Evolutionary conservation across 441 rosid genomes (phyloP).

Genomic region (Macaranga tanarius): DNA sequence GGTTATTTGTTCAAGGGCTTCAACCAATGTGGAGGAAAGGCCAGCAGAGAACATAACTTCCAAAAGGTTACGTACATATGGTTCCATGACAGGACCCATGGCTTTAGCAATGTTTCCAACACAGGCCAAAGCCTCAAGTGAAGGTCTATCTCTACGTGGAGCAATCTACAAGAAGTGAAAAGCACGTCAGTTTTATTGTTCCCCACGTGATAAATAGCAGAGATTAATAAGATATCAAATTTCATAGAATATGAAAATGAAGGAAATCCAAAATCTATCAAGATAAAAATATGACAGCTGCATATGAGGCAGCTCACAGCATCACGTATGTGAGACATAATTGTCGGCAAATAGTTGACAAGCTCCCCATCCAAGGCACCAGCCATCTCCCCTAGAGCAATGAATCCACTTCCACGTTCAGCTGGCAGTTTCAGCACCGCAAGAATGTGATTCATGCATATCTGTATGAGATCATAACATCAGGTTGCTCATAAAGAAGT

Average conservation of each 20-base stretch:
- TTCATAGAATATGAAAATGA: conserved; percentile 21
- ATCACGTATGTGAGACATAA: conserved; percentile 89
- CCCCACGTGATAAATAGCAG: conserved; percentile 20
- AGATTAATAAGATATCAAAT: conserved; percentile 17
- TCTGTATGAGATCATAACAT: conserved; percentile 48
- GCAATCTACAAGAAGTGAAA: conserved; percentile 63
- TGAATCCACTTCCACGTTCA: conserved; percentile 98
- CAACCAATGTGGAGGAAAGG: conserved; percentile 83
- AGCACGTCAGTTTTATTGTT: conserved; percentile 18
- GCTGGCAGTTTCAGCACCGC: conserved; percentile 85
- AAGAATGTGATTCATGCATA: conserved; percentile 97
- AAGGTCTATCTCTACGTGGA: conserved; percentile 97
- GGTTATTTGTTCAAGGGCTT: conserved; percentile 88
- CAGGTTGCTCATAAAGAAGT: conserved; percentile 12
- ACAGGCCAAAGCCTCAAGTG: conserved; percentile 97
- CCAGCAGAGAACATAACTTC: conserved; percentile 90
- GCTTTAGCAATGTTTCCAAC: conserved; percentile 98
- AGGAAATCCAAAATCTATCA: conserved; percentile 22
- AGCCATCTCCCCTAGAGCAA: conserved; percentile 99
- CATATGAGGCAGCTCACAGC: conserved; percentile 62
- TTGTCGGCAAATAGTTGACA: conserved; percentile 93
- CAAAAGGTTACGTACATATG: conserved; percentile 78
- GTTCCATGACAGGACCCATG: conserved; percentile 91
- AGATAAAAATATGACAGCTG: conserved; percentile 17
- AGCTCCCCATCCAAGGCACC: conserved; percentile 99